A percentile compares a stretch with the other conserved stretches of the same genome.
Conservation (phyloP, 2,329 filamentous ascomycete species). For the Neonectria sp. region DNA sequence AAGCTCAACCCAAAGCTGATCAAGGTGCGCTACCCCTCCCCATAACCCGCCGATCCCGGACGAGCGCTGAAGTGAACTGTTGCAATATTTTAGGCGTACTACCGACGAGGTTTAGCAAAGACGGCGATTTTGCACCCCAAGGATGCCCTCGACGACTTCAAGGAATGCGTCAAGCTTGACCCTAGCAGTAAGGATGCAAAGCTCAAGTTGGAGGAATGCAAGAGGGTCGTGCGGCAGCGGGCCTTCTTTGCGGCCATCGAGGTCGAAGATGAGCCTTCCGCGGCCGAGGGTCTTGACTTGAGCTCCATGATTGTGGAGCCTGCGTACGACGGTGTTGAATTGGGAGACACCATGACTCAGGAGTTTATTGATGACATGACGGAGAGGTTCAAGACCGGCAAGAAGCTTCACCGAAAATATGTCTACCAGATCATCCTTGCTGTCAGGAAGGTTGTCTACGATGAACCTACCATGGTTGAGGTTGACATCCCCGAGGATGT, state of each 20-base stretch:
- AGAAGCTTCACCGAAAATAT: conserved; percentile 96
- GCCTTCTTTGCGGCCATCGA: conserved; percentile 97
- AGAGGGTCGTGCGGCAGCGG: conserved; percentile 92
- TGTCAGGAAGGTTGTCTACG: conserved; percentile 89
- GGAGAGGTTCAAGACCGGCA: conserved; percentile 93
- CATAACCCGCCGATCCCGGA: not conserved
- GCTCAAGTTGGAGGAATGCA: conserved; percentile 91
- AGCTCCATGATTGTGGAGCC: conserved; percentile 87
- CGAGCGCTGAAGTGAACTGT: conserved; percentile 26
- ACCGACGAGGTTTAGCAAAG: conserved; percentile 91
- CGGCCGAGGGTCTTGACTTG: conserved; percentile 90
- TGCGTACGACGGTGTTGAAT: conserved; percentile 85
- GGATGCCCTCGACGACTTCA: conserved; percentile 94
- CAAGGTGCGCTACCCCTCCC: conserved; percentile 74
- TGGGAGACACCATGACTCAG: conserved; percentile 90
- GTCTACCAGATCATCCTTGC: conserved; percentile 96
- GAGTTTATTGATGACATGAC: conserved; percentile 99
- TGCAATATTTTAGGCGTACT: conserved; percentile 79
- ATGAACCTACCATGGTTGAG: conserved; percentile 98
- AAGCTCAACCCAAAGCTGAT: conserved; percentile 90
- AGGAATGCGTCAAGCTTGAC: conserved; percentile 88
- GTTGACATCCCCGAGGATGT: conserved; percentile 83
- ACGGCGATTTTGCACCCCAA: conserved; percentile 91
- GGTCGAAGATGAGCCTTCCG: conserved; percentile 91
- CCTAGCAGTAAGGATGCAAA: conserved; percentile 92